Base-by-base conservation (phyloP, 192 early-diverging fungal genomes). In the Thamnidium elegans region DNA sequence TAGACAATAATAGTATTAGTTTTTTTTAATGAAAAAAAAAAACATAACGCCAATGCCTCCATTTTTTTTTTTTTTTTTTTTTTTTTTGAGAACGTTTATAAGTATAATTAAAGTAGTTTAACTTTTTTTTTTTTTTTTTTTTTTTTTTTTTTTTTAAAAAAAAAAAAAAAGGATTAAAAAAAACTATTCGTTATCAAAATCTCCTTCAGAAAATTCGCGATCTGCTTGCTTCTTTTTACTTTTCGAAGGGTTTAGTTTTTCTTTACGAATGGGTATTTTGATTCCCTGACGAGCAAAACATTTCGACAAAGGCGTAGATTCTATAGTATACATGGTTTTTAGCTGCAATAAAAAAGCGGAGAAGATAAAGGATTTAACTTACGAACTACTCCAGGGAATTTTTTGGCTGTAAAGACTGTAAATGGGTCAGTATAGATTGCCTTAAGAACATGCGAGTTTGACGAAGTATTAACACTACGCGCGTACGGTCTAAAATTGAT, bases 181-280 rank as follows among this genome's bases (percentile, higher is more conserved):
- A 26, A 26, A 3, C 26, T 39, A 39, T 39, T 39, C 17, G 17
- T 48, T 13, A 10, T 48, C 17, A 13, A 0, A 14, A 17, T 48
- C 13, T 9, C 1, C 46, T 48, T 48, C 46, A 14, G 13, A 17
- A 1, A 48, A 48, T 19, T 48, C 14, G 15, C 5, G 46, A 17
- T 17, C 15, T 15, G 46, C 13, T 48, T 5, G 15, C 14, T 48
- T 48, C 13, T 19, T 48, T 6, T 19, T 14, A 17, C 44, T 45
- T 9, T 48, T 48, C 5, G 46, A 15, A 19, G 17, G 14, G 46
- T 10, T 39, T 39, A 48, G 1, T 19, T 19, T 48, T 19, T 80
- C 78, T 55, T 87, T 90, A 42, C 89, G 76, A 62, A 90, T 89
- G 13, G 86, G 83, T 63, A 91, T 89, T 67, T 90, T 91, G 70